Evolutionary conservation across 2,329 filamentous ascomycete genomes (phyloP).

Genomic region (Fusarium setosum): DNA sequence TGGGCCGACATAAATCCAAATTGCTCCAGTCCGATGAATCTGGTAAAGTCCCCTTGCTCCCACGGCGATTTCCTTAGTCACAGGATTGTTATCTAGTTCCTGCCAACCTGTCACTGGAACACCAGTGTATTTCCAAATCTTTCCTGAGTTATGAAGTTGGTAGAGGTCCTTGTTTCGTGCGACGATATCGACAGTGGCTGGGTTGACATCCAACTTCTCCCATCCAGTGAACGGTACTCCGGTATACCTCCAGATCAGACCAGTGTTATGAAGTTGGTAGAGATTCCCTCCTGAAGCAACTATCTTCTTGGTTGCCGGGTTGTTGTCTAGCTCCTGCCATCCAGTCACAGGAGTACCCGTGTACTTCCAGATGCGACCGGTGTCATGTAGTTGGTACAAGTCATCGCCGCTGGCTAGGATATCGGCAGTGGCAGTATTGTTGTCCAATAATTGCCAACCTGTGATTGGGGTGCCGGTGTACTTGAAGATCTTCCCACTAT

Average conservation of each 20-base stretch:
- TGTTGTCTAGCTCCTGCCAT: constrained; percentile 9
- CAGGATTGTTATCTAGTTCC: constrained; percentile 4
- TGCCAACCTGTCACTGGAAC: constrained; percentile 6
- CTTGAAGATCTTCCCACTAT: too few relatives aligned
- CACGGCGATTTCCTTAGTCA: constrained; percentile 4
- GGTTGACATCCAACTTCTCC: neutral
- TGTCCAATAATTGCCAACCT: constrained; percentile 5
- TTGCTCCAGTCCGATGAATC: constrained; percentile 3
- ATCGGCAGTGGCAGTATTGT: neutral
- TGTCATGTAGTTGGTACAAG: constrained; percentile 2
- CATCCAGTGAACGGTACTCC: constrained; percentile 1
- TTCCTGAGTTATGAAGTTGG: constrained; percentile 8
- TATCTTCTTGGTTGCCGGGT: constrained; percentile 3
- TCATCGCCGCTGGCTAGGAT: neutral
- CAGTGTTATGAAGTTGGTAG: constrained; percentile 8
- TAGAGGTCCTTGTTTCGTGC: neutral
- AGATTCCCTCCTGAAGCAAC: neutral
- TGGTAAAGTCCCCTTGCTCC: constrained; percentile 5
- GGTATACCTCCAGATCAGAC: constrained; percentile 5
- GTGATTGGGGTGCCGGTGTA: neutral
- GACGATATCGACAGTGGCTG: constrained; percentile 1
- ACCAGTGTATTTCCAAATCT: constrained; percentile 4
- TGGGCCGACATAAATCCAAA: neutral
- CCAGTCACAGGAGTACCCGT: constrained; percentile 2
- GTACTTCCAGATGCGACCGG: constrained; percentile 5